Evolutionary conservation across 2,329 filamentous ascomycete genomes (phyloP), one percentile per base, ranked within the genome.

Genomic region (Clarireedia sp.): DNA sequence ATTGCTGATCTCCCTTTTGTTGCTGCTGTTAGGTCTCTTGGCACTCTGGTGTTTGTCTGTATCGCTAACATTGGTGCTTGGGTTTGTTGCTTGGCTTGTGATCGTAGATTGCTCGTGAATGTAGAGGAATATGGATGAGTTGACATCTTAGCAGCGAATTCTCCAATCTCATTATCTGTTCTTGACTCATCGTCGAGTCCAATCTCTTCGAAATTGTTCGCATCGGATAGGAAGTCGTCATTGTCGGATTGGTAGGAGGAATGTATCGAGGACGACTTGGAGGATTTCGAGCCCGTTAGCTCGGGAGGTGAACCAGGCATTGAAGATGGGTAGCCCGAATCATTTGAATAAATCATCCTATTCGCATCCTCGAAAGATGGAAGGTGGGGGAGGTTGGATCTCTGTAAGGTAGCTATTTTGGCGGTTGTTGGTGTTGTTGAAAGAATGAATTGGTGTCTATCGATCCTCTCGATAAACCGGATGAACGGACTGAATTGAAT

Each of bases 161-260:
- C 62, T 10, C 61, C 62, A 54, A 65, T 66, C 38, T 67, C 64
- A 1, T 57, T 51, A 52, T 68, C 66, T 6, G 58, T 57, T 24
- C 65, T 58, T 14, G 52, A 75, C 65, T 90, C 85, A 64, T 88
- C 85, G 58, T 90, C 86, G 29, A 97, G 81, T 12, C 87, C 89
- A 68, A 96, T 96, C 62, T 96, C 92, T 70, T 97, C 92, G 66
- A 96, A 96, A 69, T 96, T 85, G 60, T 83, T 84, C 56, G 86
- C 81, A 67, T 95, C 89, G 51, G 83, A 78, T 46, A 88, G 74
- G 50, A 83, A 78, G 62, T 78, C 81, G 66, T 85, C 83, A 63
- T 89, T 87, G 65, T 90, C 86, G 65, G 82, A 75, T 51, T 85
- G 86, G 59, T 81, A 84, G 55, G 87, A 85, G 38, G 90, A 95